These are phyloP conservation scores for Retiboletus fuscus DNA, from an alignment of 1,284 basidiomycete species.

Conservation along the genomic window DNA sequence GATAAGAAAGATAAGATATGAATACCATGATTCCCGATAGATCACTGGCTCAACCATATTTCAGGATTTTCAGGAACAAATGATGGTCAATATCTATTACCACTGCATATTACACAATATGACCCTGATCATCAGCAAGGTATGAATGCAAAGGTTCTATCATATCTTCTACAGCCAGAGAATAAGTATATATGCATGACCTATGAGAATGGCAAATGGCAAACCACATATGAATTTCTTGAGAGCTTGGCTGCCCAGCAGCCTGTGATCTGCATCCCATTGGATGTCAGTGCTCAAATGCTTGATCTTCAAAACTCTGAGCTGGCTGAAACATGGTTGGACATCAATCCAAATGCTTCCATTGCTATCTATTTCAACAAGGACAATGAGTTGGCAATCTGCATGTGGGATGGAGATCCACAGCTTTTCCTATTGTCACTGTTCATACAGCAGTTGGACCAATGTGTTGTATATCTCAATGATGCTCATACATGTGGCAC, in stretches of 20 bases:
- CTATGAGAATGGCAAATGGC: conserved; percentile 15
- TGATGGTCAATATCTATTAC: conserved; percentile 62
- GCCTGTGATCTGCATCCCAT: conserved; percentile 57
- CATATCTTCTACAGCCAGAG: conserved; percentile 57
- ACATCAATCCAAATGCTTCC: conserved; percentile 42
- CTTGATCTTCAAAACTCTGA: conserved; percentile 61
- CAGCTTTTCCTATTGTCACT: conserved; percentile 59
- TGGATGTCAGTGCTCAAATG: conserved; percentile 70
- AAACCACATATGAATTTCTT: conserved; percentile 52
- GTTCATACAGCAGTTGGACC: conserved; percentile 55
- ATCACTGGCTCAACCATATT: no score
- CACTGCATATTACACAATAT: conserved; percentile 57
- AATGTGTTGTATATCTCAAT: conserved; percentile 66
- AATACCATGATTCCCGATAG: no score
- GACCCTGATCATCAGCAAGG: conserved; percentile 56
- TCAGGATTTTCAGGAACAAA: conserved; percentile 72
- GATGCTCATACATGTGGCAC: conserved; percentile 70
- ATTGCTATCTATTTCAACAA: conserved; percentile 64
- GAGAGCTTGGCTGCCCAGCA: conserved; percentile 48
- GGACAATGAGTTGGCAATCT: conserved; percentile 57
- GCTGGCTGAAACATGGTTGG: conserved; percentile 57
- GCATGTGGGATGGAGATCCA: conserved; percentile 53
- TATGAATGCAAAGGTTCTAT: conserved; percentile 66
- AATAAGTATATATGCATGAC: conserved; percentile 54
- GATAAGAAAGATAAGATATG: no score